Percentiles rank a stretch among this genome's conserved stretches.
Conservation (phyloP, 371 early-diverging fungal species). For the Rhizopus sp. region DNA sequence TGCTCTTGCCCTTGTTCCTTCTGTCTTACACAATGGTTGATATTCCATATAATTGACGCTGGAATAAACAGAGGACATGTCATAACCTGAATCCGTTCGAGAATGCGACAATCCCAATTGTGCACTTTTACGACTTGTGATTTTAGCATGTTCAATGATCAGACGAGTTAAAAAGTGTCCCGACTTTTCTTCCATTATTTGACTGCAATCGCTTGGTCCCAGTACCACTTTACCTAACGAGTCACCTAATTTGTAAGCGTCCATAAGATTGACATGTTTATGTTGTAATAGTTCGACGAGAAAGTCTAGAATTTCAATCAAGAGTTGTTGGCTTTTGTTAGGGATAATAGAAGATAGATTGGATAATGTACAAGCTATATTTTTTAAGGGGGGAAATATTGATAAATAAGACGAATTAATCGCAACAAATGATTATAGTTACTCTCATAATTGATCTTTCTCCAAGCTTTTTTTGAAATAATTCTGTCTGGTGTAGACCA, state of each 20-base stretch:
- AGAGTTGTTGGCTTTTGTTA: slow-evolving; percentile 31
- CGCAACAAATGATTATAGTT: slow-evolving; percentile 13
- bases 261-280: slow-evolving; percentile 41
- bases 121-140: neutral
- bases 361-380: slow-evolving; percentile 43
- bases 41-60: slow-evolving; percentile 14
- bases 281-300: slow-evolving; percentile 46
- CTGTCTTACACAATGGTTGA: slow-evolving; percentile 30
- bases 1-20: slow-evolving; percentile 41
- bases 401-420: no score
- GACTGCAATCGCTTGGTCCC: slow-evolving; percentile 47
- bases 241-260: slow-evolving; percentile 47
- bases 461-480: slow-evolving; percentile 46
- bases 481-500: slow-evolving; percentile 49
- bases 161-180: slow-evolving; percentile 49
- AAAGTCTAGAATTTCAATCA: slow-evolving; percentile 48
- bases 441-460: slow-evolving; percentile 51
- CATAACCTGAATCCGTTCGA: slow-evolving; percentile 35
- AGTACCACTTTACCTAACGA: slow-evolving; percentile 50
- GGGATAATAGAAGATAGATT: slow-evolving; percentile 31
- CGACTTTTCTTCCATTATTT: slow-evolving; percentile 46
- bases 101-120: neutral
- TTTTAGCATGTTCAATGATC: slow-evolving; percentile 48
- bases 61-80: slow-evolving; percentile 8
- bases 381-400: neutral